Conservation (phyloP, 139 green algal genomes). For the Pleodorina starrii region DNA sequence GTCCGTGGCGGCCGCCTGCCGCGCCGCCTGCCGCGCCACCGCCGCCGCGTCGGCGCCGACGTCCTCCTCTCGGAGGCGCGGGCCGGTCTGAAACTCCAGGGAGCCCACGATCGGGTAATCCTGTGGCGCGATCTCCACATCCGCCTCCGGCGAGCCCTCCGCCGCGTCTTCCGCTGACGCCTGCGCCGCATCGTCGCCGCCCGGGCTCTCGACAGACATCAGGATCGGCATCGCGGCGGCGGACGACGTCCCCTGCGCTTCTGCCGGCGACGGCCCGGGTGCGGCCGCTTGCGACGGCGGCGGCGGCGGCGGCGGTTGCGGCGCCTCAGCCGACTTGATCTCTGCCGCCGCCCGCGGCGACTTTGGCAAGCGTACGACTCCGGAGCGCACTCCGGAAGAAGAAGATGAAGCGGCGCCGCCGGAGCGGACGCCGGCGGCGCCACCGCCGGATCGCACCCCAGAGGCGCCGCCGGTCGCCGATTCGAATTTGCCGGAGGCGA, state of each 20-base stretch:
- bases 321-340: too few relatives aligned
- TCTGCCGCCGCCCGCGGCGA: too few relatives aligned
- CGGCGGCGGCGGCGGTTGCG: too few relatives aligned
- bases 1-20: neutral
- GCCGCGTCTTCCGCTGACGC: neutral
- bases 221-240: too few relatives aligned
- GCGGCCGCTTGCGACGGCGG: too few relatives aligned
- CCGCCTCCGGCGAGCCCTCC: neutral
- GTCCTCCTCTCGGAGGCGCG: neutral
- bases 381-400: too few relatives aligned
- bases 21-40: neutral
- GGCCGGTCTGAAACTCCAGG: neutral
- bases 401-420: too few relatives aligned
- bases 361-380: too few relatives aligned
- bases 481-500: neutral
- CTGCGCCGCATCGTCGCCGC: neutral
- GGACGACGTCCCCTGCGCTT: too few relatives aligned
- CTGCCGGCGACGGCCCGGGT: too few relatives aligned
- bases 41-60: neutral
- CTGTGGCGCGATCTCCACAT: neutral
- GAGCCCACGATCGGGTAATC: constrained; percentile 10
- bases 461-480: neutral
- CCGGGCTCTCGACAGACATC: neutral
- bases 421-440: neutral
- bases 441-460: neutral